Evolutionary conservation across 305 asterid species (phyloP), one percentile per base, ranked within the genome.

Genomic region (Caryopteris hybrid): DNA sequence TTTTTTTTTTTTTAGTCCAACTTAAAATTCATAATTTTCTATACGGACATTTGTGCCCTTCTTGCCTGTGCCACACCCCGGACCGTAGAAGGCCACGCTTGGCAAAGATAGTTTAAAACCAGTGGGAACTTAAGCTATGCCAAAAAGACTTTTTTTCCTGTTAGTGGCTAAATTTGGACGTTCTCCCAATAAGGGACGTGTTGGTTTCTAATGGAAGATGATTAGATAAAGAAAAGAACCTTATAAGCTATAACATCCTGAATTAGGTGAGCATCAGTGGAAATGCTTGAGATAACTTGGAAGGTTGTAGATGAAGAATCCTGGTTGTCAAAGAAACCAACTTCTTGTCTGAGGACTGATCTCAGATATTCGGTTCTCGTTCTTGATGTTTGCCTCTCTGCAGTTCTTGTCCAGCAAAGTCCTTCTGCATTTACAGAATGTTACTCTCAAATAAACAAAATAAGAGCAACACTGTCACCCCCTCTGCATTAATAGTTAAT

Each of bases 351-450:
- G 22, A 85, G 85, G 65, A 81, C 88, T 12, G 95, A 77, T 69
- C 79, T 76, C 57, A 88, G 52, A 50, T 85, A 85, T 33, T 74
- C 79, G 52, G 61, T 57, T 39, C 86, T 76, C 43, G 83, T 76
- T 66, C 88, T 60, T 12, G 88, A 85, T 72, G 95, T 80, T 65
- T 83, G 88, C 69, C 95, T 77, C 76, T 83, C 95, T 5, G 89
- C 88, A 18, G 89, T 81, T 74, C 88, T 80, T 59, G 95, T 85
- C 95, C 95, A 83, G 69, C 89, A 78, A 50, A 85, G 45, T 61
- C 88, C 91, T 64, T 83, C 88, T 85, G 83, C 59, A 72, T 45
- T 61, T 38, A 9, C 31, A 55, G 16, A 23, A 31, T 2, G 29
- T 0, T 33, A 39, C 14, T 5, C 4, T 34, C 46, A 58, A 45